Evolutionary conservation across 352 stramenopile genomes (phyloP), one percentile per base, ranked within the genome.

Genomic region (Globisporangium barbulae): DNA sequence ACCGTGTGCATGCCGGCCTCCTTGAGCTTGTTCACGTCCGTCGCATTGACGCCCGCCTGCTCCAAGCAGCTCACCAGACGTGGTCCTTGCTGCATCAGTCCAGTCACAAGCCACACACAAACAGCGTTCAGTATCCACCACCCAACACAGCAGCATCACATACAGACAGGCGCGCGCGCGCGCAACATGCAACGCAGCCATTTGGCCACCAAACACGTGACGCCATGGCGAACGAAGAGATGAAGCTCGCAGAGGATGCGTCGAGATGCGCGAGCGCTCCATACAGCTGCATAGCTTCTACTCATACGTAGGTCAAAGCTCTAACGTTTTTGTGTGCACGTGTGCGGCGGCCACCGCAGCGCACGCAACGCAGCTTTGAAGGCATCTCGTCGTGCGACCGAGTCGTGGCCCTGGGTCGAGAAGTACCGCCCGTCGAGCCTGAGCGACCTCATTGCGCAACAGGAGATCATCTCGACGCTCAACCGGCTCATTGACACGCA

Each of bases 11-110:
- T 98, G 9, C 96, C 94, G 0, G 93, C 96, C 48, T 98, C 94
- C 67, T 98, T 98, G 28, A 99, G 87, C 65, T 99, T 99, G 71
- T 98, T 97, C 57, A 99, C 94, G 75, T 99, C 98, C 39, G 96
- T 96, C 35, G 92, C 83, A 62, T 98, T 98, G 58, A 99, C 96
- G 17, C 98, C 98, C 44, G 98, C 91, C 60, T 98, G 89, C 78
- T 99, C 92, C 19, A 99, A 79, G 55, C 91, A 86, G 57, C 85
- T 95, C 53, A 98, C 89, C 50, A 93, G 74, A 2, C 79, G 80
- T 37, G 87, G 87, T 9, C 87, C 87, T 90, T 94, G 81, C 83
- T 88, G 19, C 3, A 21, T 15, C 9, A 21, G 4, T 17, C 55
- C 47, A 44, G 19, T 33, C 56, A 52, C 19, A 45, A 59, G 13